A percentile compares a stretch with the other conserved stretches of the same genome.
Conservation (phyloP, 164 flowering plant genomes). For the Nelumbo lutea region DNA sequence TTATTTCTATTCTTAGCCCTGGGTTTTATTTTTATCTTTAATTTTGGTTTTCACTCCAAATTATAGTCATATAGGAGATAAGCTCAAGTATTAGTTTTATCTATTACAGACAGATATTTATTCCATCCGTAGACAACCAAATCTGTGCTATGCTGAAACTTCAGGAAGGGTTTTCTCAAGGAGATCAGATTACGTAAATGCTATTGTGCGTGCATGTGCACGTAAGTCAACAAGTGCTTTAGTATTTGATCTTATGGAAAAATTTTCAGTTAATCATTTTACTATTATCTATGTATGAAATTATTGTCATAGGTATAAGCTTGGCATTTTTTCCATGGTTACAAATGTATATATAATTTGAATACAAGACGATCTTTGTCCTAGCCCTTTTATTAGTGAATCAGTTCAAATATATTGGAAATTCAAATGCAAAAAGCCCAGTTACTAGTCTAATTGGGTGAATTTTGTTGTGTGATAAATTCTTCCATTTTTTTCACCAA, state of each 20-base stretch:
- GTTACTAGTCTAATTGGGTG: too few species aligned
- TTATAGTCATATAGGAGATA: not conserved
- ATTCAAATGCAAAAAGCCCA: too few species aligned
- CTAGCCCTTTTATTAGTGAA: too few species aligned
- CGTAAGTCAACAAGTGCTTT: conserved; percentile 50
- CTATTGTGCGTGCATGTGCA: conserved; percentile 92
- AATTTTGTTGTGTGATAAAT: too few species aligned
- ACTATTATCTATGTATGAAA: not conserved
- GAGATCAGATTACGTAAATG: conserved; percentile 73
- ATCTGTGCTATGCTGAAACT: conserved; percentile 55
- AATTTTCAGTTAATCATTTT: not conserved
- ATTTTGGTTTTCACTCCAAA: not conserved
- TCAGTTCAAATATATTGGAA: too few species aligned
- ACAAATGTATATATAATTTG: not conserved
- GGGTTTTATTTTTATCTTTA: not conserved
- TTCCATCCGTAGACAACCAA: conserved; percentile 62
- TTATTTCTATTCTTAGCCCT: not conserved
- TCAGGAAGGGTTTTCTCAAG: conserved; percentile 59
- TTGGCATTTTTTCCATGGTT: not conserved
- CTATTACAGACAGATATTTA: conserved; percentile 71
- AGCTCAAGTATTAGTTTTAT: conserved; percentile 6
- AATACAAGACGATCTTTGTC: too few species aligned
- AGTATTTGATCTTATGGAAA: not conserved
- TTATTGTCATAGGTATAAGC: too few species aligned
- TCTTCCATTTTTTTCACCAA: too few species aligned